Base-by-base conservation (phyloP, 2,329 filamentous ascomycete genomes). In the Pseudonectria foliicola region DNA sequence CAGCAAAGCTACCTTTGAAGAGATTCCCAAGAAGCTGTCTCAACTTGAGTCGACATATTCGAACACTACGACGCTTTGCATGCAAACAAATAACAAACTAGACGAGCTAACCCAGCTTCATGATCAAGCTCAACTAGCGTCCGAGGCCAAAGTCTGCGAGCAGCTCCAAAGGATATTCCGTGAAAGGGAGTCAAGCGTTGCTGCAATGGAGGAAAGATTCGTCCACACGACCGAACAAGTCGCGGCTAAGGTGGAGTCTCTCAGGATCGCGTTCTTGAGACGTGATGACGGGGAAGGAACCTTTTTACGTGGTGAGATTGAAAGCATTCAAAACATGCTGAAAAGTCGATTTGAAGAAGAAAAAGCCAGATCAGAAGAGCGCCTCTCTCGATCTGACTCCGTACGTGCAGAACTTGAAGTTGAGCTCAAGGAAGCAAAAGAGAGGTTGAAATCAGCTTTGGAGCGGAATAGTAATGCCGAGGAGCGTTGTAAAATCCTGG, bases 261-360 rank as follows among this genome's bases (percentile, higher is more conserved):
- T 55, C 29, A 38, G 30, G 11, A 25, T 29, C 3, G 24, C 30
- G 10, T 34, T 43, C 7, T 12, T 40, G 4, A 30, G 36, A 10
- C 38, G 40, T 10, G 42, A 43, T 11, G 37, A 48, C 15, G 35
- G 35, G 26, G 24, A 36, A 10, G 42, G 48, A 18, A 27, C 39
- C 6, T 25, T 43, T n/a, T 13, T 59, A 2, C 43, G 45, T 12
- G 18, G 23, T 6, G 30, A 46, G 16, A 34, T 50, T 10, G 27
- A 36, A 1, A 43, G 44, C 6, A 42, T 60, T 36, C 44, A 34
- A 14, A 26, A 25, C 5, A 33, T 37, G 7, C 37, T 61, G 12
- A 42, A 53, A 10, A 25, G 46, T 16, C 45, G 46, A 2, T 42
- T 60, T 27, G 35, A 40, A 7, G 34, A 43, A 27, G 50, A 50